Conservation (phyloP, 768 basidiomycete species). For the Amanita fuliginea region DNA sequence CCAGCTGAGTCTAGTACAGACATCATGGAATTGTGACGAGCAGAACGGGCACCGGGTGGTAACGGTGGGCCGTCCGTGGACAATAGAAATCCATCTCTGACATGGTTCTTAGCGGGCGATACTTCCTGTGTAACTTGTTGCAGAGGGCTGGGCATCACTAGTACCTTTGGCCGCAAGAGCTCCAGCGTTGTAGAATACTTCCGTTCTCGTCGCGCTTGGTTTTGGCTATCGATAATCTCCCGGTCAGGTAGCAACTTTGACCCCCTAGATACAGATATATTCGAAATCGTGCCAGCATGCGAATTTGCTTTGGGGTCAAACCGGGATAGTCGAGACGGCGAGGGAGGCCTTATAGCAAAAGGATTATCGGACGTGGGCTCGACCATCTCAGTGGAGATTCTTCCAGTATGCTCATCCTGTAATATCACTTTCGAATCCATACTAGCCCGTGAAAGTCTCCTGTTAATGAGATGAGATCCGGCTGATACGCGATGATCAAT, state of each 20-base stretch:
- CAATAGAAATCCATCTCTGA: constrained; percentile 50
- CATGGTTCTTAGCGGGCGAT: constrained; percentile 22
- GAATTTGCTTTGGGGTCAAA: constrained; percentile 69
- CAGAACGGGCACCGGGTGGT: constrained; percentile 59
- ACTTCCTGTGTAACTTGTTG: constrained; percentile 33
- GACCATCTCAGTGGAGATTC: constrained; percentile 30
- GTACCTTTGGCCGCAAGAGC: constrained; percentile 79
- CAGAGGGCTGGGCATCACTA: constrained; percentile 88
- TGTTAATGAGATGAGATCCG: constrained; percentile 3
- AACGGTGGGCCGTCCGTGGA: constrained; percentile 68
- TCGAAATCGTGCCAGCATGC: constrained; percentile 50
- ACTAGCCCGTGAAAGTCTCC: constrained; percentile 36
- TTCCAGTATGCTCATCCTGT: constrained; percentile 19
- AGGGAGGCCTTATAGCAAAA: constrained; percentile 58
- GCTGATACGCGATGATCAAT: constrained; percentile 1
- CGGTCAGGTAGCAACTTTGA: constrained; percentile 53
- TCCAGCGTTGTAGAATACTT: constrained; percentile 68
- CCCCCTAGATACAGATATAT: constrained; percentile 35
- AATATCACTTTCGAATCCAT: constrained; percentile 35
- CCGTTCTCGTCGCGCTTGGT: constrained; percentile 31
- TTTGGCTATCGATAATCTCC: constrained; percentile 31
- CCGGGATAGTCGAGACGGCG: constrained; percentile 55
- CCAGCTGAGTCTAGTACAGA: constrained; percentile 22
- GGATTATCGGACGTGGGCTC: constrained; percentile 44
- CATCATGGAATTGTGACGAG: constrained; percentile 31